These are phyloP conservation scores for Discostella stelligera DNA, from an alignment of 352 stramenopile species.

Conservation along the genomic window DNA sequence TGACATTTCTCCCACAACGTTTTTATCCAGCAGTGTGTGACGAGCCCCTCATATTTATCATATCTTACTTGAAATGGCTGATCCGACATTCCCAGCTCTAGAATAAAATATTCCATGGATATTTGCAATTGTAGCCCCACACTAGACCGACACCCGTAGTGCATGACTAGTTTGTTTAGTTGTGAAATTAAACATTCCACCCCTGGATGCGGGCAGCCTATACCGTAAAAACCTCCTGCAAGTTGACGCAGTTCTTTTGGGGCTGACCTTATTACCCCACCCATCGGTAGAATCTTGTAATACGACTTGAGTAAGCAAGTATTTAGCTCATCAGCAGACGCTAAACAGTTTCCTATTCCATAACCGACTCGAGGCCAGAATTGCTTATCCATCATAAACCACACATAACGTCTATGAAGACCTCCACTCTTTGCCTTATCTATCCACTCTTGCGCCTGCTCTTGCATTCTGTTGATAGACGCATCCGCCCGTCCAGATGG, in stretches of 20 bases:
- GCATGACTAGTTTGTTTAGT: background rate
- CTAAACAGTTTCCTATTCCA: background rate
- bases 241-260: background rate
- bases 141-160: background rate
- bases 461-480: background rate
- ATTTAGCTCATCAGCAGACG: background rate
- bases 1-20: too few species aligned
- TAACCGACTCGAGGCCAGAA: background rate
- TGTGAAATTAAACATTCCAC: slow-evolving; percentile 1
- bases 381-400: too few species aligned
- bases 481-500: background rate
- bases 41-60: too few species aligned
- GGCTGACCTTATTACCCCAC: background rate
- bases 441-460: background rate
- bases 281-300: background rate
- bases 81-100: background rate
- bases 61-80: too few species aligned
- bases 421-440: background rate
- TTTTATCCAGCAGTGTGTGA: too few species aligned
- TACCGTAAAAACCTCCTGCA: background rate
- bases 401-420: background rate
- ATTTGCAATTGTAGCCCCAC: slow-evolving; percentile 4
- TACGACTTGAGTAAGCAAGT: background rate
- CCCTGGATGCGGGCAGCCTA: background rate
- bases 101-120: background rate